Percentiles rank a stretch among this genome's conserved stretches.
Conservation (phyloP, 2,329 filamentous ascomycete species). For the Teratosphaeria zuluensis region DNA sequence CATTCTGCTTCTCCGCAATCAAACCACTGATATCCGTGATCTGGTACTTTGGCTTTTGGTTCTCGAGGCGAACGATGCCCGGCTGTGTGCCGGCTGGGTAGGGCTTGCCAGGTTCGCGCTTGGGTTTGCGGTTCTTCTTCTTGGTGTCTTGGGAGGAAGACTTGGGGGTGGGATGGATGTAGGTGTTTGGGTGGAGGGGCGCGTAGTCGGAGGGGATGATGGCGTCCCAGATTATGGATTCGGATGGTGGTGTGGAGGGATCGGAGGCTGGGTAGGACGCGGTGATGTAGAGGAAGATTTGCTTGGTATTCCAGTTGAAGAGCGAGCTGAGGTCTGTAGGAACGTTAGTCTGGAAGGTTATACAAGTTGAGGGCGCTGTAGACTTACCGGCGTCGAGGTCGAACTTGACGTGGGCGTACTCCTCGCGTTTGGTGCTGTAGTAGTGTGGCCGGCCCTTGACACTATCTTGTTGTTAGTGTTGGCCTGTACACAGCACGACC, state of each 20-base stretch:
- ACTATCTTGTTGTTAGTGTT: slow-evolving; percentile 41
- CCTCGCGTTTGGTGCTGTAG: slow-evolving; percentile 84
- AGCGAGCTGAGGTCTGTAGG: slow-evolving; percentile 67
- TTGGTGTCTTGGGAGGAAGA: slow-evolving; percentile 6
- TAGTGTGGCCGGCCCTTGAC: slow-evolving; percentile 91
- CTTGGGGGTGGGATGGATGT: slow-evolving; percentile 39
- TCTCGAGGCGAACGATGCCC: slow-evolving; percentile 66
- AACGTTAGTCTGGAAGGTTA: slow-evolving; percentile 1
- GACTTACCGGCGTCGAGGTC: slow-evolving; percentile 64
- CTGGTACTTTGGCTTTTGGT: slow-evolving; percentile 91
- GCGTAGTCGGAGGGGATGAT: slow-evolving; percentile 74
- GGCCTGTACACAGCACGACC: not conserved
- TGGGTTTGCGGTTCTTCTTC: slow-evolving; percentile 10
- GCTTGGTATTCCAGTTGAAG: slow-evolving; percentile 99
- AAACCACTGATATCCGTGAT: slow-evolving; percentile 81
- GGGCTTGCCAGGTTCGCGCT: slow-evolving; percentile 13
- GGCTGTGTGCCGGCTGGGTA: slow-evolving; percentile 32
- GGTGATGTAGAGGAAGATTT: slow-evolving; percentile 92
- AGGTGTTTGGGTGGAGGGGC: slow-evolving; percentile 41
- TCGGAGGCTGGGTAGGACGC: slow-evolving; percentile 52
- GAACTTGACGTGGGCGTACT: slow-evolving; percentile 92
- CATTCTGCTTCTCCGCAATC: slow-evolving; percentile 63
- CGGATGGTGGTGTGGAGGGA: slow-evolving; percentile 32
- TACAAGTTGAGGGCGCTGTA: not conserved
- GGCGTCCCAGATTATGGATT: slow-evolving; percentile 89